Percentiles rank a stretch among this genome's conserved stretches.
phyloP scores from a whole-genome alignment of 163 green algal genomes.

The Coccomyxa subellipsoidea region DNA sequence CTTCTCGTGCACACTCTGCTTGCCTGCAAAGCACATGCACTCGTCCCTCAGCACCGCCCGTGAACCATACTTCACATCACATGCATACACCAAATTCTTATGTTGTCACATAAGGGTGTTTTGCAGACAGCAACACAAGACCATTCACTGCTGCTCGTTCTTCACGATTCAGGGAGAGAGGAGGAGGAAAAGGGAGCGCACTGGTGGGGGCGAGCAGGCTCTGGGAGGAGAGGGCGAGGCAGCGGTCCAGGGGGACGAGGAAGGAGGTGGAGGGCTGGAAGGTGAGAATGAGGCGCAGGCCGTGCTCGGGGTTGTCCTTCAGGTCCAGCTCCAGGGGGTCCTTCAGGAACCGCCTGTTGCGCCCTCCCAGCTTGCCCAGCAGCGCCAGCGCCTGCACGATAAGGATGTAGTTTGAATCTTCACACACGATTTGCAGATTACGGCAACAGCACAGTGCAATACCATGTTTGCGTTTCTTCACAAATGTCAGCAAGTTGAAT shows the following conservation, averaged over 20 bases:
- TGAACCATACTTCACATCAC: neutral
- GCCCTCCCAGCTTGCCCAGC: conserved; percentile 93
- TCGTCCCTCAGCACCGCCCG: neutral
- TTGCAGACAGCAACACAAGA: neutral
- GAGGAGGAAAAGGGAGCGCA: neutral
- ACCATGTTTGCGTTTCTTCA: no score
- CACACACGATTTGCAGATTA: no score
- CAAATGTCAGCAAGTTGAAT: no score
- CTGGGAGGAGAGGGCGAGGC: conserved; percentile 56
- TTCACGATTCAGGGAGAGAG: neutral
- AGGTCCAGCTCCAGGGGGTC: conserved; percentile 60
- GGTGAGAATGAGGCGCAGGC: conserved; percentile 90
- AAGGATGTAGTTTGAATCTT: no score
- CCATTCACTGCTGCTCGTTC: neutral
- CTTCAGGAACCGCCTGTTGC: conserved; percentile 84
- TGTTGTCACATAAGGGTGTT: neutral
- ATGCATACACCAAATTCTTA: neutral
- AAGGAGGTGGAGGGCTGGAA: conserved; percentile 91
- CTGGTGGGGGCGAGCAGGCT: conserved; percentile 1
- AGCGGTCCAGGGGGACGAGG: conserved; percentile 92
- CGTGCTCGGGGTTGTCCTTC: conserved; percentile 90
- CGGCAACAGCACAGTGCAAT: no score
- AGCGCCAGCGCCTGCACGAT: conserved; percentile 62
- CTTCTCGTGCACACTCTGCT: conserved; percentile 2
- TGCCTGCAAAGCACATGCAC: neutral